phyloP scores from a whole-genome alignment of 2,329 filamentous ascomycete species.

The Bipolaris zeicola region DNA sequence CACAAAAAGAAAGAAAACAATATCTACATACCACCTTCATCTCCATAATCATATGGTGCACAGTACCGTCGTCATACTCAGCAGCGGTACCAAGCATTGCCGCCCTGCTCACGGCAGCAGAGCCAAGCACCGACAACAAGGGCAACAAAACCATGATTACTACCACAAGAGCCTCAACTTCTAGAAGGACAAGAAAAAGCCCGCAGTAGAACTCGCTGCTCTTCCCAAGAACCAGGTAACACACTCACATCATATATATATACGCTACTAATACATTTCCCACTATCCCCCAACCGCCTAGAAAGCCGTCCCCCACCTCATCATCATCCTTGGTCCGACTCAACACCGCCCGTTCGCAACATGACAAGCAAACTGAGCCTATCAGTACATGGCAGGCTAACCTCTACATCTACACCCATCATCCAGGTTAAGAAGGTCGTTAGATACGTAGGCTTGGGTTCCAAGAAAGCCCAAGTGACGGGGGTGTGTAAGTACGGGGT shows the following conservation, averaged over 20 bases:
- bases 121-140: slow-evolving; percentile 22
- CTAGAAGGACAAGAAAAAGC: not conserved
- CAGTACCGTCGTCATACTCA: slow-evolving; percentile 43
- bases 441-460: slow-evolving; percentile 9
- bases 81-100: slow-evolving; percentile 33
- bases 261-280: slow-evolving; percentile 1
- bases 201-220: not conserved
- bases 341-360: no score
- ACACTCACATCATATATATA: not conserved
- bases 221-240: not conserved
- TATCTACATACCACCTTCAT: slow-evolving; percentile 35
- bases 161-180: not conserved
- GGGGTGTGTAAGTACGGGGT: no score
- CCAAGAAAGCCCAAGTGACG: not conserved
- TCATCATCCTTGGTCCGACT: no score
- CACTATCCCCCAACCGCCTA: not conserved
- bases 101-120: slow-evolving; percentile 26
- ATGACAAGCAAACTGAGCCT: no score
- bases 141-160: slow-evolving; percentile 22
- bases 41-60: slow-evolving; percentile 43
- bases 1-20: not conserved
- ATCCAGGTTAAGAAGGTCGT: slow-evolving; percentile 17
- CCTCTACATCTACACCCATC: not conserved
- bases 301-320: no score
- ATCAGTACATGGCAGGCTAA: no score